Evolutionary conservation across 345 rosid species (phyloP), one percentile per base, ranked within the genome.

Genomic region (Lepidium aucheri): DNA sequence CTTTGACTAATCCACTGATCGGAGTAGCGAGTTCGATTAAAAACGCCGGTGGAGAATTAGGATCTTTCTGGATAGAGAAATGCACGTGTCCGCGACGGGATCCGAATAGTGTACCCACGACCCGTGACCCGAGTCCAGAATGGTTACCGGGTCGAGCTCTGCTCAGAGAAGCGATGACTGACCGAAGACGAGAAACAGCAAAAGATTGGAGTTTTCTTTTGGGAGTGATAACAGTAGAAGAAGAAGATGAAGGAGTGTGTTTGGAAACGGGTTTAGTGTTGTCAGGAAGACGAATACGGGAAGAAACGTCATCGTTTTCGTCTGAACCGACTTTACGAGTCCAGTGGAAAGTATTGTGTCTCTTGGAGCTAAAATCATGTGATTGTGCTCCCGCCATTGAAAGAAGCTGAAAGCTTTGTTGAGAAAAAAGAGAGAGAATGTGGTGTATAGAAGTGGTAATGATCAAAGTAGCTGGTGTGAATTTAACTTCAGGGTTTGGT

Each of bases 71-170:
- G 47, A 95, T 79, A 3, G 96, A 89, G 66, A 95, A 87, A 75
- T 91, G 97, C 43, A 95, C 99, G 69, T 91, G 99, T 2, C 99
- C 97, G 1, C 90, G 83, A 42, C 91, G 80, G 36, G 78, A 79
- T 35, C 99, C 97, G 62, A 95, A 95, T 12, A 95, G 90, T 14
- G 99, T 95, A 24, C 99, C 97, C 0, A 89, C 83, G 28, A 89
- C 96, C 68, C 91, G 75, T 5, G 82, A 71, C 38, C 97, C 95
- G 41, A 67, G 55, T 15, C 78, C 77, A 4, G 77, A 74, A 49
- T 28, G 34, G 11, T 84, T 67, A 33, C 66, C 75, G 45, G 75
- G 56, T 42, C 88, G 70, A 65, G 78, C 84, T 78, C 71, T 83
- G 10, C 87, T 76, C 2, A 90, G 70, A 8, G 88, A 42, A 9